phyloP scores from a whole-genome alignment of 768 basidiomycete genomes.

The Amanita subjunquillea region DNA sequence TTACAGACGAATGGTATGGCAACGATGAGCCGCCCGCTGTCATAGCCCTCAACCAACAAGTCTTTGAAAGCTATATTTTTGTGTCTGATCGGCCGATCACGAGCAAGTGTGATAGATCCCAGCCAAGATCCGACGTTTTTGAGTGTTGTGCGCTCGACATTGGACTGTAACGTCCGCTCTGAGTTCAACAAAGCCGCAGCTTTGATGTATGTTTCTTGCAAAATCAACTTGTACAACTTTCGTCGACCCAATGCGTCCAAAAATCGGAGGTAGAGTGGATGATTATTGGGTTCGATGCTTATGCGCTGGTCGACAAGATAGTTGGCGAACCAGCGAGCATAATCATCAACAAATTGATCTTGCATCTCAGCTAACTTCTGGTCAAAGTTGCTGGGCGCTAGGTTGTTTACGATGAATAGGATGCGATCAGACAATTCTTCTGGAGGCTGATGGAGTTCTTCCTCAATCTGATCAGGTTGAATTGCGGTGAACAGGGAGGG shows the following conservation, averaged over 20 bases:
- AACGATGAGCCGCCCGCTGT: conserved; percentile 81
- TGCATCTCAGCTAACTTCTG: conserved; percentile 80
- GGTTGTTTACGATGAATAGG: conserved; percentile 96
- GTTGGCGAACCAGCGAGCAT: conserved; percentile 94
- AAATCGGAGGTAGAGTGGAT: conserved; percentile 89
- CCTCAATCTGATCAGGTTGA: conserved; percentile 56
- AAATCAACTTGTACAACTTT: conserved; percentile 58
- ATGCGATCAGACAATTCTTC: conserved; percentile 90
- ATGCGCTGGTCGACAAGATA: conserved; percentile 96
- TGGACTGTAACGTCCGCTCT: conserved; percentile 79
- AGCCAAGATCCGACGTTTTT: conserved; percentile 97
- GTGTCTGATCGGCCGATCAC: conserved; percentile 87
- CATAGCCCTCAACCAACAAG: conserved; percentile 91
- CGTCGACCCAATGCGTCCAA: conserved; percentile 73
- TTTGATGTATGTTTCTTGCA: conserved; percentile 93
- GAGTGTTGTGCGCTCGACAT: conserved; percentile 74
- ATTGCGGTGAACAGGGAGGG: conserved; percentile 65
- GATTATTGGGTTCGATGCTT: conserved; percentile 95
- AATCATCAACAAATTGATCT: conserved; percentile 70
- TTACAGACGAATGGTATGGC: conserved; percentile 99
- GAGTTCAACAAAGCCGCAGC: conserved; percentile 81
- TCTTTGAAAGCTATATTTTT: conserved; percentile 96
- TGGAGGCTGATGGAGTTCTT: conserved; percentile 56
- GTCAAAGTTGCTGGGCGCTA: conserved; percentile 91
- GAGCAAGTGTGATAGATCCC: conserved; percentile 85